Conservation (phyloP, 129 eudicot genomes). For the Silybum marianum region DNA sequence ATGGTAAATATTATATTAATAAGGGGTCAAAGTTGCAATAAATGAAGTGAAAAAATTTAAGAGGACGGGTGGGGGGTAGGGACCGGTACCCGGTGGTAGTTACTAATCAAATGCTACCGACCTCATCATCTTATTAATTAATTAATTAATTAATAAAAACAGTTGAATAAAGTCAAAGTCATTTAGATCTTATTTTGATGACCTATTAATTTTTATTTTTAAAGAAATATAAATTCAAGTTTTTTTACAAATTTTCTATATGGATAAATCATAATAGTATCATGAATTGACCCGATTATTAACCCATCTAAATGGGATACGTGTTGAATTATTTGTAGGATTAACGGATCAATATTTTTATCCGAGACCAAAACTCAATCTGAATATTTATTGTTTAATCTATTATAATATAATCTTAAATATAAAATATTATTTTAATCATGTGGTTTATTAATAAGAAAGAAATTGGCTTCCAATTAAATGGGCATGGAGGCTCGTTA, state of each 20-base stretch:
- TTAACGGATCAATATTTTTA: too few species aligned
- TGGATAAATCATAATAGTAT: too few species aligned
- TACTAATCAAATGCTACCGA: conserved; percentile 5
- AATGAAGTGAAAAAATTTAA: conserved; percentile 15
- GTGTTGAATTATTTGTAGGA: too few species aligned
- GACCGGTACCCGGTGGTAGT: conserved; percentile 19
- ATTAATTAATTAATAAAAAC: not conserved
- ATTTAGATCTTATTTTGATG: not conserved
- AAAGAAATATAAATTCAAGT: not conserved
- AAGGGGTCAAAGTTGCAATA: conserved; percentile 21
- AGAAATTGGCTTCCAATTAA: too few species aligned
- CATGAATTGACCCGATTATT: not conserved
- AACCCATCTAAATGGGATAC: too few species aligned
- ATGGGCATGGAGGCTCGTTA: too few species aligned
- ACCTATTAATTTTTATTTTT: not conserved
- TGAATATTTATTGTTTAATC: not conserved
- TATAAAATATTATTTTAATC: too few species aligned
- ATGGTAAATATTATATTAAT: not conserved
- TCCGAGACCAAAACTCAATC: not conserved
- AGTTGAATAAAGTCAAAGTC: conserved; percentile 9
- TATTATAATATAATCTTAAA: too few species aligned
- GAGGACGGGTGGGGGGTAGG: not conserved
- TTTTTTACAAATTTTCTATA: not conserved
- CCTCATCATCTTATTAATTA: not conserved
- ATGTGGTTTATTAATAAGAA: too few species aligned